These are phyloP conservation scores for Corinectria fuckeliana DNA, from an alignment of 2,329 filamentous ascomycete genomes.

Conservation along the genomic window DNA sequence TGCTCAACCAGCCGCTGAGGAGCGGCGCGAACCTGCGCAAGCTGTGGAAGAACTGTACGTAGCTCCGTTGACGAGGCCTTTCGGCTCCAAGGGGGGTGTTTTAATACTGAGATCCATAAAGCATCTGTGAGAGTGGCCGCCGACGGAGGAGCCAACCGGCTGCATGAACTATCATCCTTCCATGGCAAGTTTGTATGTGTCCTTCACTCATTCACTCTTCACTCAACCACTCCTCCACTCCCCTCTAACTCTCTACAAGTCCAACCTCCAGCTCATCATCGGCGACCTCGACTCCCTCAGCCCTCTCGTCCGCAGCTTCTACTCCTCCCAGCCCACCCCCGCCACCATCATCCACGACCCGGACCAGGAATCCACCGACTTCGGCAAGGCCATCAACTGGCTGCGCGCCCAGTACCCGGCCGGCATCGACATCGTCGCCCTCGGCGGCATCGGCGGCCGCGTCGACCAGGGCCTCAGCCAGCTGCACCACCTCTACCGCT, in stretches of 20 bases:
- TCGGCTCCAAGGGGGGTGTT: not conserved
- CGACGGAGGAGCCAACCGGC: conserved; percentile 87
- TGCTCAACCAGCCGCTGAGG: conserved; percentile 59
- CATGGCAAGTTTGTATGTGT: conserved; percentile 51
- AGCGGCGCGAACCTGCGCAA: conserved; percentile 54
- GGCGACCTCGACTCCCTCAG: conserved; percentile 90
- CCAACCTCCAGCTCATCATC: conserved; percentile 75
- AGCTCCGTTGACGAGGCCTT: conserved; percentile 12
- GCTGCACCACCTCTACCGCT: conserved; percentile 81
- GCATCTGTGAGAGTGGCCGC: conserved; percentile 77
- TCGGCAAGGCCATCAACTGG: conserved; percentile 78
- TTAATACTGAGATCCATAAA: conserved; percentile 43
- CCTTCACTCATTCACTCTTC: not conserved
- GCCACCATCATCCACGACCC: conserved; percentile 70
- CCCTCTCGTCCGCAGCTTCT: conserved; percentile 68
- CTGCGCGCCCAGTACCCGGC: conserved; percentile 50
- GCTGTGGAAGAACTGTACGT: conserved; percentile 58
- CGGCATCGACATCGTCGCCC: conserved; percentile 71
- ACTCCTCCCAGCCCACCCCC: conserved; percentile 57
- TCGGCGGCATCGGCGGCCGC: conserved; percentile 87
- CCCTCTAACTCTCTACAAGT: conserved; percentile 41
- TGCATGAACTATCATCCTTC: conserved; percentile 58
- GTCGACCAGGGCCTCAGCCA: conserved; percentile 93
- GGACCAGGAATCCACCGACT: conserved; percentile 92
- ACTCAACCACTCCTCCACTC: not conserved